Evolutionary conservation across 2,329 filamentous ascomycete species (phyloP), one percentile per base, ranked within the genome.

Genomic region (Penicillium paneum): DNA sequence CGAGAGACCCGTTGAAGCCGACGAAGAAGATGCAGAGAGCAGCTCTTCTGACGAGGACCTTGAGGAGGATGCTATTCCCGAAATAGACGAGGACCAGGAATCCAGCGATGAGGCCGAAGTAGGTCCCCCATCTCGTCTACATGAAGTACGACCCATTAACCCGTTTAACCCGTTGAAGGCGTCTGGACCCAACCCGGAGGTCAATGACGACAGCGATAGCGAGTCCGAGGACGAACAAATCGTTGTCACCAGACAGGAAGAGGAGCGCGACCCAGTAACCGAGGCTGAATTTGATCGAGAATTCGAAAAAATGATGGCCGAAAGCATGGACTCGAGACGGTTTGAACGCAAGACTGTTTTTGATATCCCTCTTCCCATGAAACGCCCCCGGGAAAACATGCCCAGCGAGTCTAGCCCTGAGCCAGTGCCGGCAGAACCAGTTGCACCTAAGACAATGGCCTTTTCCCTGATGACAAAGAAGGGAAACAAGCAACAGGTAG

Each of bases 271-370:
- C 62, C 92, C 93, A 0, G 92, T 97, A 75, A 91, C 88, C 38
- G 94, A 99, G 68, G 94, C 93, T 7, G 94, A 99, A 39, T 99
- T 99, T 70, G 95, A 99, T 69, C 90, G 93, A 65, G 94, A 97
- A 74, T 94, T 96, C 72, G 92, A 94, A 35, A 97, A 96, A 74
- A 89, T 99, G 84, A 97, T 99, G 93, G 84, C 92, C 47, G 94
- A 99, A 73, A 97, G 93, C 76, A 78, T 96, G 66, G 94, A 99
- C 64, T 95, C 93, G 5, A 86, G 94, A 64, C 97, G 96, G 67
- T 96, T 96, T 64, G 94, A 99, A 68, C 89, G 94, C 58, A 97
- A 96, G 75, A 86, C 90, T 28, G 82, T 94, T 48, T 97, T 99
- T 67, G 95, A 99, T 71, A 90, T 97, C n/a, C 91, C 95, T 1